A percentile compares a stretch with the other conserved stretches of the same genome.
Evolutionary conservation across 495 filamentous ascomycete genomes (phyloP).

Genomic region (Aspergillus asperescens): DNA sequence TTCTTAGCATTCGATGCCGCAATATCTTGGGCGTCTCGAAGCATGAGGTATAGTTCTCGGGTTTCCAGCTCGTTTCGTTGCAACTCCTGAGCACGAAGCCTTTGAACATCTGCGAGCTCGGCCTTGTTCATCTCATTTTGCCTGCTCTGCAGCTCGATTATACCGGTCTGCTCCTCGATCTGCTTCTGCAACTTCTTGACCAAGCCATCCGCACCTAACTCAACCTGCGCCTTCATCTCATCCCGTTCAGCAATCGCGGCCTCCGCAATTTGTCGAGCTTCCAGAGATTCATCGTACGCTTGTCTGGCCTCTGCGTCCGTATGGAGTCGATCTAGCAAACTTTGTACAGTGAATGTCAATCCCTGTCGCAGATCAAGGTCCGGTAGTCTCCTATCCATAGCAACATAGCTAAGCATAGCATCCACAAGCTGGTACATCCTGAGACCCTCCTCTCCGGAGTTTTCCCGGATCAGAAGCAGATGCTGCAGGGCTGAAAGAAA

Average conservation of each 20-base stretch:
- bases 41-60: constrained; percentile 95
- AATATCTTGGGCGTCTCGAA: constrained; percentile 94
- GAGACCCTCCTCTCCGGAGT: constrained; percentile 84
- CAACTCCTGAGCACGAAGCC: constrained; percentile 81
- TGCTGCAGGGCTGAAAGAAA: constrained; percentile 95
- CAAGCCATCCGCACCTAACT: constrained; percentile 87
- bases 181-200: constrained; percentile 91
- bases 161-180: constrained; percentile 80
- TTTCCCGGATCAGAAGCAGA: constrained; percentile 87
- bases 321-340: constrained; percentile 86
- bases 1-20: constrained; percentile 82
- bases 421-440: constrained; percentile 98
- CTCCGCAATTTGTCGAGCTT: constrained; percentile 87
- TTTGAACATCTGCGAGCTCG: constrained; percentile 81
- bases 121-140: constrained; percentile 83
- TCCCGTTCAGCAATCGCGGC: constrained; percentile 93
- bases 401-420: constrained; percentile 96
- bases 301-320: constrained; percentile 92
- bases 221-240: constrained; percentile 89
- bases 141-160: constrained; percentile 82
- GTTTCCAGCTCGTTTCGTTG: constrained; percentile 96
- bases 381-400: constrained; percentile 92
- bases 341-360: constrained; percentile 95
- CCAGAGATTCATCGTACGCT: constrained; percentile 81
- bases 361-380: constrained; percentile 98